These are phyloP conservation scores for Phaffia australis DNA, from an alignment of 768 basidiomycete species.

Conservation along the genomic window DNA sequence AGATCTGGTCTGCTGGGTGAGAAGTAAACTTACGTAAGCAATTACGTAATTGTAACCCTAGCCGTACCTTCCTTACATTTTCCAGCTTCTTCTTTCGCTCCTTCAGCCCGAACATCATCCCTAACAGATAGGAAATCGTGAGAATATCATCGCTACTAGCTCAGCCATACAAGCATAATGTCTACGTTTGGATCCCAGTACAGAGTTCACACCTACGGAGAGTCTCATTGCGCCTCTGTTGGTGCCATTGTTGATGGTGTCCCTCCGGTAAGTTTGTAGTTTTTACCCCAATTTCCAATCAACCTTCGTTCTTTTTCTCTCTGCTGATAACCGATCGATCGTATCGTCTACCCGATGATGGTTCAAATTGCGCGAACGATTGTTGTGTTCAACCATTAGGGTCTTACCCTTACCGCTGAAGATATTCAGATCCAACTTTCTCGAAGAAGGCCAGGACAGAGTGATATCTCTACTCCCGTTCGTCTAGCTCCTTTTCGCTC, in stretches of 20 bases:
- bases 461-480: conserved; percentile 89
- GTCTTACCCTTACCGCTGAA: conserved; percentile 60
- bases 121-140: too few species aligned
- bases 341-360: not conserved
- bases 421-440: conserved; percentile 89
- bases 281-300: not conserved
- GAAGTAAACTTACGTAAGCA: too few species aligned
- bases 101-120: too few species aligned
- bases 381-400: conserved; percentile 45
- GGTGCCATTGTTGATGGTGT: conserved; percentile 97
- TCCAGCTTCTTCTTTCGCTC: too few species aligned
- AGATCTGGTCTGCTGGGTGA: too few species aligned
- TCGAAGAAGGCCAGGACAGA: conserved; percentile 87
- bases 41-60: too few species aligned
- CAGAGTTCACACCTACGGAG: conserved; percentile 93
- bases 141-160: too few species aligned
- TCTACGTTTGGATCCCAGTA: conserved; percentile 85
- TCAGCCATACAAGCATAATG: conserved; percentile 45
- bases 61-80: too few species aligned
- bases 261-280: conserved; percentile 59
- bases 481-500: conserved; percentile 34
- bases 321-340: not conserved
- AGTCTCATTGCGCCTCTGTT: conserved; percentile 92
- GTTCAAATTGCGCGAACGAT: not conserved
- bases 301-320: not conserved